Evolutionary conservation across 2,329 filamentous ascomycete species (phyloP).

Genomic region (Epichloe glyceriae): DNA sequence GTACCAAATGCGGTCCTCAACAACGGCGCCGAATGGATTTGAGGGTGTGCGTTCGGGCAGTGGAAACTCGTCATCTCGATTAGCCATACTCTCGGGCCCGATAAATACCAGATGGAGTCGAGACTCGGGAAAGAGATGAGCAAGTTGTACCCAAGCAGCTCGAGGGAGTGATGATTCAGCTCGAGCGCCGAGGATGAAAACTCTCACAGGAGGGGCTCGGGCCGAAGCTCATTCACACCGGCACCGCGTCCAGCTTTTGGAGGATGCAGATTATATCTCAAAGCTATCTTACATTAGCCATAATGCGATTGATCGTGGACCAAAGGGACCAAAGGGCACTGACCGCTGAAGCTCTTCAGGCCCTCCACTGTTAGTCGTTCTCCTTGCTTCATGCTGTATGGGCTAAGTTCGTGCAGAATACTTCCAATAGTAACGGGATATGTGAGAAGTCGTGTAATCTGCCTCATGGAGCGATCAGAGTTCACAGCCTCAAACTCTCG

Average conservation of each 20-base stretch:
- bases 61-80: conserved; percentile 85
- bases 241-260: conserved; percentile 63
- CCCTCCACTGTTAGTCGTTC: conserved; percentile 76
- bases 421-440: conserved; percentile 89
- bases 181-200: conserved; percentile 88
- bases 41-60: conserved; percentile 69
- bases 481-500: conserved; percentile 86
- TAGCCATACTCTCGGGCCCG: conserved; percentile 89
- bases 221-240: conserved; percentile 65
- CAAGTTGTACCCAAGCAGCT: conserved; percentile 84
- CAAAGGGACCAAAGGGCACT: conserved; percentile 19
- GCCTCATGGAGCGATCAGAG: conserved; percentile 77
- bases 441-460: conserved; percentile 83
- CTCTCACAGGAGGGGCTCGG: conserved; percentile 78
- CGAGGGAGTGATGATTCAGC: conserved; percentile 95
- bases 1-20: conserved; percentile 80
- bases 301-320: background rate
- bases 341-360: conserved; percentile 85
- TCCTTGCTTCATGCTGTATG: conserved; percentile 66
- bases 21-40: conserved; percentile 88
- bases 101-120: conserved; percentile 88
- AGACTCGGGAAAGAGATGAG: conserved; percentile 90
- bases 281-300: conserved; percentile 37
- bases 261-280: conserved; percentile 89
- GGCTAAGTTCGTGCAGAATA: conserved; percentile 85